phyloP scores from a whole-genome alignment of 352 stramenopile genomes.

The Sclerospora graminicola region DNA sequence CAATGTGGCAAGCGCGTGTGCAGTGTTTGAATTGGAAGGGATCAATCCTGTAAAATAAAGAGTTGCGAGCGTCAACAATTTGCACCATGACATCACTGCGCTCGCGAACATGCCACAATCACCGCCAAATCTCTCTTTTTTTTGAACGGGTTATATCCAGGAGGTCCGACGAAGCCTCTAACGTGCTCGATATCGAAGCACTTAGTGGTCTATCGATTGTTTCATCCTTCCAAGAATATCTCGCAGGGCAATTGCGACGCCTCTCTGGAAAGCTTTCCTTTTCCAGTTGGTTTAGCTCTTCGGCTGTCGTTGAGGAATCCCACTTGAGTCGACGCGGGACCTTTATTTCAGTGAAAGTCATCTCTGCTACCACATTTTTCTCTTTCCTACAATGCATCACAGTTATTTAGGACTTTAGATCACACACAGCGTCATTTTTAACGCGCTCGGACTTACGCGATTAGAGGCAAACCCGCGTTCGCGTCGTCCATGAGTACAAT shows the following conservation, averaged over 20 bases:
- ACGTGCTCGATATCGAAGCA: too few relatives aligned
- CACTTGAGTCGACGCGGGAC: constrained; percentile 94
- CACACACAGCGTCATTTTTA: not conserved
- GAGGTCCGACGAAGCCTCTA: constrained; percentile 66
- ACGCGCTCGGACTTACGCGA: constrained; percentile 66
- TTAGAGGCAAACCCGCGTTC: constrained; percentile 40
- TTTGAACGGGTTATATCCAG: constrained; percentile 97
- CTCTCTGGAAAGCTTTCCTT: constrained; percentile 96
- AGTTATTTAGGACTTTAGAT: constrained; percentile 15
- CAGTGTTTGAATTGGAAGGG: not conserved
- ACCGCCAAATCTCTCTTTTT: constrained; percentile 99
- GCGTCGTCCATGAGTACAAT: constrained; percentile 70
- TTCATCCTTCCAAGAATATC: constrained; percentile 2
- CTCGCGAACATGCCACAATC: too few relatives aligned
- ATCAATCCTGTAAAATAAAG: constrained; percentile 91
- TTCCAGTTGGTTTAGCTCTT: constrained; percentile 93
- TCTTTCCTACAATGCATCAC: too few relatives aligned
- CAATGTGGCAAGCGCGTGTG: too few relatives aligned
- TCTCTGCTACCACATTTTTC: constrained; percentile 52
- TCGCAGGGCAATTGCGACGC: constrained; percentile 91
- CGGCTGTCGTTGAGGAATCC: constrained; percentile 88
- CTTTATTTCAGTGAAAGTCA: constrained; percentile 93
- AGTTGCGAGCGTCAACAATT: too few relatives aligned
- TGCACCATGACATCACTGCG: too few relatives aligned
- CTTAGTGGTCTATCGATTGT: constrained; percentile 6